Conservation (phyloP, 2,329 filamentous ascomycete genomes). For the Clonostachys solani region DNA sequence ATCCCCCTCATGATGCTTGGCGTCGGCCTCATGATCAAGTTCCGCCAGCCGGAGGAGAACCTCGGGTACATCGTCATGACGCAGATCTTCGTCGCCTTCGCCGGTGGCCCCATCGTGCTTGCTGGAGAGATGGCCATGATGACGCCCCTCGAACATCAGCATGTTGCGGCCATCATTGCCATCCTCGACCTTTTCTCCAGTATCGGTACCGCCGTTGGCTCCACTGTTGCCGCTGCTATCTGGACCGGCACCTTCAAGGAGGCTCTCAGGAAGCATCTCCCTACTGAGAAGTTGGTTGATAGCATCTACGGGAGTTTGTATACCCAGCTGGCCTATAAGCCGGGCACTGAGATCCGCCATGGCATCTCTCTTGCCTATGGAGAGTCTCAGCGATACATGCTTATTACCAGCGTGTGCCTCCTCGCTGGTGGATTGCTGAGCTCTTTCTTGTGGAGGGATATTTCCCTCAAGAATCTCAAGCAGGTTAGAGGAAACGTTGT, state of each 20-base stretch:
- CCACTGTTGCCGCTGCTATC: constrained; percentile 57
- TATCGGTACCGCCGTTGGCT: constrained; percentile 56
- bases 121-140: constrained; percentile 58
- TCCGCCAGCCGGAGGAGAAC: constrained; percentile 44
- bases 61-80: constrained; percentile 54
- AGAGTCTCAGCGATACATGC: constrained; percentile 45
- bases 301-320: constrained; percentile 42
- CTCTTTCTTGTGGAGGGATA: constrained; percentile 40
- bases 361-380: constrained; percentile 59
- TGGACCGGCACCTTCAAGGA: constrained; percentile 57
- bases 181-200: constrained; percentile 56
- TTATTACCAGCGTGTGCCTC: constrained; percentile 40
- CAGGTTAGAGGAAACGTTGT: constrained; percentile 31
- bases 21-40: constrained; percentile 56
- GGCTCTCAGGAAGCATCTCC: constrained; percentile 44
- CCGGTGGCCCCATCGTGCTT: constrained; percentile 55
- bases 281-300: constrained; percentile 27
- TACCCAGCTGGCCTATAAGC: constrained; percentile 48
- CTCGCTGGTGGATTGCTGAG: constrained; percentile 29
- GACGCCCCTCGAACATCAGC: constrained; percentile 53
- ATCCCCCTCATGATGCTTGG: constrained; percentile 53
- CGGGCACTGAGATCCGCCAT: constrained; percentile 41
- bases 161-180: constrained; percentile 56
- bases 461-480: constrained; percentile 40
- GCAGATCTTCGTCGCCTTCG: constrained; percentile 59